phyloP scores from a whole-genome alignment of 768 basidiomycete species.

The Boletus rubescentipes region DNA sequence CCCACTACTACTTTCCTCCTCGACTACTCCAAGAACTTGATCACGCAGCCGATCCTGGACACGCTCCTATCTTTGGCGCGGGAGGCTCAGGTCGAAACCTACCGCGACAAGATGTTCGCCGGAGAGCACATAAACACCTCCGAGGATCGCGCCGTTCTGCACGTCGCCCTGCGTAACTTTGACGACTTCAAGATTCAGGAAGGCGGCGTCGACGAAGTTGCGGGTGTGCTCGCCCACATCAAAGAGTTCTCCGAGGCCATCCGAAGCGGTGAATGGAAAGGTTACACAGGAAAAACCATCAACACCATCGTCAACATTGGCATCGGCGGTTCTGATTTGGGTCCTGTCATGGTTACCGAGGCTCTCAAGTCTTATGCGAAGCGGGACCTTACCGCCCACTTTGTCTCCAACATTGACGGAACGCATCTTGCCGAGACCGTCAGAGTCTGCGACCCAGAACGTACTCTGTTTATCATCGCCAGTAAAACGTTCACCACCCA shows the following conservation, averaged over 20 bases:
- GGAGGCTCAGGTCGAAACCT: slow-evolving; percentile 83
- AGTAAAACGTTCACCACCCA: slow-evolving; percentile 99
- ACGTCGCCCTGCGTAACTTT: slow-evolving; percentile 84
- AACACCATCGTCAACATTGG: slow-evolving; percentile 97
- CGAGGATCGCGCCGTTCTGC: slow-evolving; percentile 95
- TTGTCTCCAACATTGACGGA: slow-evolving; percentile 98
- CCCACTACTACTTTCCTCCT: slow-evolving; percentile 80
- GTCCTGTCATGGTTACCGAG: slow-evolving; percentile 99
- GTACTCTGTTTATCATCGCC: slow-evolving; percentile 97
- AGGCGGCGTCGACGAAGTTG: slow-evolving; percentile 79
- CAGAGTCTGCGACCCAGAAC: slow-evolving; percentile 79
- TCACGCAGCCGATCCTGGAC: slow-evolving; percentile 80
- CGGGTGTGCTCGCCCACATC: slow-evolving; percentile 84
- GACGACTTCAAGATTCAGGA: slow-evolving; percentile 81
- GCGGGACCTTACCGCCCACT: slow-evolving; percentile 81
- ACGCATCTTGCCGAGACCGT: slow-evolving; percentile 93
- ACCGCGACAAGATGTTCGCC: slow-evolving; percentile 90
- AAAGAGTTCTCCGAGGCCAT: slow-evolving; percentile 84
- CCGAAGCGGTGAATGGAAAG: slow-evolving; percentile 88
- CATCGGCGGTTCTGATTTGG: slow-evolving; percentile 97
- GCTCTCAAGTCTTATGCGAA: slow-evolving; percentile 92
- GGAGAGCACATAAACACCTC: slow-evolving; percentile 99
- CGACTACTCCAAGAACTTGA: slow-evolving; percentile 96
- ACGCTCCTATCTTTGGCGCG: slow-evolving; percentile 76
- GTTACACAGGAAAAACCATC: slow-evolving; percentile 96